Evolutionary conservation across 192 early-diverging fungal genomes (phyloP).

Genomic region (Coemansia sp.): DNA sequence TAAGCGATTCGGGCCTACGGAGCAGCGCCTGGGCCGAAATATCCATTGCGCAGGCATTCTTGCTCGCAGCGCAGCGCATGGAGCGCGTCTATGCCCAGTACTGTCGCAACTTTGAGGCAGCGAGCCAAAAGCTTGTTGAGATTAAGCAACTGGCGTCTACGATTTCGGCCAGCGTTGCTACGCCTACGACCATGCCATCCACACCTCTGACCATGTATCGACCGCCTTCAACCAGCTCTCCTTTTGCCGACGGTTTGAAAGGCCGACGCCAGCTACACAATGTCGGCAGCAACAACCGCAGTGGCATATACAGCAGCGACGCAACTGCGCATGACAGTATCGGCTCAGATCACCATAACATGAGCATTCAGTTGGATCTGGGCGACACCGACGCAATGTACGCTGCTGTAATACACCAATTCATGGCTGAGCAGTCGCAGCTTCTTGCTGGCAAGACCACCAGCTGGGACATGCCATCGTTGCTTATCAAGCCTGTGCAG

Average conservation of each 20-base stretch:
- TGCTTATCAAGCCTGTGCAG: conserved; percentile 96
- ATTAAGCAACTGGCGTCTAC: conserved; percentile 31
- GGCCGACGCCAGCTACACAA: conserved; percentile 42
- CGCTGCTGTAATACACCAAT: conserved; percentile 15
- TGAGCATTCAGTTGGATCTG: conserved; percentile 18
- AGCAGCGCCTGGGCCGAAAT: conserved; percentile 45
- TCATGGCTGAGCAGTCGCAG: conserved; percentile 32
- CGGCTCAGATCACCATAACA: conserved; percentile 32
- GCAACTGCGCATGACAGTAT: conserved; percentile 4
- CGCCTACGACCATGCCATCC: conserved; percentile 14
- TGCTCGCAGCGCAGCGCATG: conserved; percentile 41
- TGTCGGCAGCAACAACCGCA: conserved; percentile 5
- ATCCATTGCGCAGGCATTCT: conserved; percentile 47
- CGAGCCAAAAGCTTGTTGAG: conserved; percentile 42
- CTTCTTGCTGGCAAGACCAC: conserved; percentile 59
- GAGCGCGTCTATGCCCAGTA: conserved; percentile 47
- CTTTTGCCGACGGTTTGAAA: conserved; percentile 24
- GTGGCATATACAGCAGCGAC: conserved; percentile 2
- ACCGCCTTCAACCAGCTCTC: conserved; percentile 15
- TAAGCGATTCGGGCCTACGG: conserved; percentile 12
- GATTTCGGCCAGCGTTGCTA: conserved; percentile 5
- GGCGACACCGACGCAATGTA: conserved; percentile 27
- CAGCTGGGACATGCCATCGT: conserved; percentile 87
- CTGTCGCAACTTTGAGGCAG: conserved; percentile 52
- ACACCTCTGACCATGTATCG: conserved; percentile 27